Percentiles rank a stretch among this genome's conserved stretches.
phyloP scores from a whole-genome alignment of 164 flowering plant species.

The Liriodendron chinense region DNA sequence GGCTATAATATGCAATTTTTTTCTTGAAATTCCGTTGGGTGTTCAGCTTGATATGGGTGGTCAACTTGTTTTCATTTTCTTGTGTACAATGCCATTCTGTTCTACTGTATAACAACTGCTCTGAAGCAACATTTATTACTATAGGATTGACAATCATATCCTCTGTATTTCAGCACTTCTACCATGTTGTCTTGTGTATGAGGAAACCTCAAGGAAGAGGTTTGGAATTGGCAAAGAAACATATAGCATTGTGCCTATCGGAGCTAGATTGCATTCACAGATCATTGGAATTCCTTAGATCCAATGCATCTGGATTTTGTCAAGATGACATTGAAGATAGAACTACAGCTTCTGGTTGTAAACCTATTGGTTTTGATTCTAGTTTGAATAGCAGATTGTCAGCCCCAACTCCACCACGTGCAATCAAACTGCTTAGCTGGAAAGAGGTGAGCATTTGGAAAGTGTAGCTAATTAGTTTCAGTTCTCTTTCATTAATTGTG shows the following conservation, averaged over 20 bases:
- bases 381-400: conserved; percentile 72
- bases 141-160: neutral
- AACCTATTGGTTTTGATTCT: conserved; percentile 88
- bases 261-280: conserved; percentile 57
- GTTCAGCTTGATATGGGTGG: neutral
- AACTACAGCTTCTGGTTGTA: conserved; percentile 93
- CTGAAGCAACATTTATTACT: neutral
- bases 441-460: conserved; percentile 47
- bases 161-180: conserved; percentile 64
- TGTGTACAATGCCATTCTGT: neutral
- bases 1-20: too few relatives aligned
- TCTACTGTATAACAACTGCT: neutral
- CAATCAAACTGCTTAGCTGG: conserved; percentile 79
- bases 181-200: conserved; percentile 74
- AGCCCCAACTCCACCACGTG: conserved; percentile 95
- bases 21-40: neutral
- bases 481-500: conserved; percentile 5
- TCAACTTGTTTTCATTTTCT: neutral
- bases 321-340: conserved; percentile 38
- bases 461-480: neutral
- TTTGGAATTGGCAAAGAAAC: conserved; percentile 86
- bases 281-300: conserved; percentile 56
- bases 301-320: conserved; percentile 28
- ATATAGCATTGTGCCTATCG: conserved; percentile 65
- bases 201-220: conserved; percentile 93